These are phyloP conservation scores for Chaetothyriales sp. DNA, from an alignment of 2,329 filamentous ascomycete genomes.

Conservation along the genomic window DNA sequence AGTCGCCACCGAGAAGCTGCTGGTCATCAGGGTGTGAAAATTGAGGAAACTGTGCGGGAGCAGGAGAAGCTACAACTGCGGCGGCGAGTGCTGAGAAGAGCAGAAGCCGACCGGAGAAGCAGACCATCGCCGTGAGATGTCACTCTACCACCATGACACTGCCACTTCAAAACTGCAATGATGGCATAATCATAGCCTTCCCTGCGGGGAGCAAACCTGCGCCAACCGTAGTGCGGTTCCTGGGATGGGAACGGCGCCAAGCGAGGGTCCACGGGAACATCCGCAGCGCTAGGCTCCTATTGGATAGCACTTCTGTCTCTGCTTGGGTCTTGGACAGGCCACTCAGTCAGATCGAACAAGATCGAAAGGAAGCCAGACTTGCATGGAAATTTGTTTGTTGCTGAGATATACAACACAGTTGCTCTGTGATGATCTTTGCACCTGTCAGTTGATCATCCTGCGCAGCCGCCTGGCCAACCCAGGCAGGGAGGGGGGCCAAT, in stretches of 20 bases:
- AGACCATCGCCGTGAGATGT: constrained; percentile 8
- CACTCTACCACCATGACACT: constrained; percentile 1
- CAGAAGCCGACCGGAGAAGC: constrained; percentile 11
- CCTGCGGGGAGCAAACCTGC: not conserved
- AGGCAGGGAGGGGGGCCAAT: not conserved
- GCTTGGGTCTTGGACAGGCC: not conserved
- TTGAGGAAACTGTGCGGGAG: not conserved
- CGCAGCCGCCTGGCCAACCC: not conserved
- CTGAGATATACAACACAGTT: not conserved
- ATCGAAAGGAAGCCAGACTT: not conserved
- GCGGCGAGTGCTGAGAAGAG: constrained; percentile 12
- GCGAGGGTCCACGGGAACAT: not conserved
- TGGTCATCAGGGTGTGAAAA: constrained; percentile 4
- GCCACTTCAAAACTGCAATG: not conserved
- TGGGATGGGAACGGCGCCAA: not conserved
- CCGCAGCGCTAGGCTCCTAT: not conserved
- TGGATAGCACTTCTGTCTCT: not conserved
- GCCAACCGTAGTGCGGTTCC: not conserved
- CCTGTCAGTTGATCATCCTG: not conserved
- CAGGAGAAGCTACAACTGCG: constrained; percentile 8
- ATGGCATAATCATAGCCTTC: no score
- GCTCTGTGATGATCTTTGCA: not conserved
- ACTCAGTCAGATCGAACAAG: not conserved
- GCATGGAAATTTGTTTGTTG: not conserved
- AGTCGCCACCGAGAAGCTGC: not conserved